Percentiles rank a stretch among this genome's conserved stretches.
Conservation (phyloP, 2,329 filamentous ascomycete genomes). For the Ophiocordyceps camponoti-saundersi region DNA sequence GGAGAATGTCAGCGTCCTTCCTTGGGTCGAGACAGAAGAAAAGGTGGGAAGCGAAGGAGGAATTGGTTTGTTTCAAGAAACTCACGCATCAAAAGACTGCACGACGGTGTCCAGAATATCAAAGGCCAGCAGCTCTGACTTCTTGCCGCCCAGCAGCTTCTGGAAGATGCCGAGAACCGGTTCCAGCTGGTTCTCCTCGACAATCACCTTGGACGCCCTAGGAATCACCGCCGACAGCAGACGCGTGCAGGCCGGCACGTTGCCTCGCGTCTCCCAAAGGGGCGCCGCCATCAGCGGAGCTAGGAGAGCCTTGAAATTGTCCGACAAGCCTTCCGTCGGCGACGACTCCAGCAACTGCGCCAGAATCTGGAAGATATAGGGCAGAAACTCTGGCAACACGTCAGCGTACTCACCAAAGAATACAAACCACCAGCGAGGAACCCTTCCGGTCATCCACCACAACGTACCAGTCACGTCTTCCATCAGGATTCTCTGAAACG, state of each 20-base stretch:
- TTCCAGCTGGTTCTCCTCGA: constrained; percentile 66
- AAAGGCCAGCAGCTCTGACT: constrained; percentile 73
- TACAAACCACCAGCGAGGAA: background rate
- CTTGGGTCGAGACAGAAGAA: no score
- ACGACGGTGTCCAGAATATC: constrained; percentile 77
- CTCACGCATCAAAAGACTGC: constrained; percentile 54
- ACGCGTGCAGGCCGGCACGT: constrained; percentile 78
- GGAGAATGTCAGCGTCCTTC: background rate
- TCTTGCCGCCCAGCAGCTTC: constrained; percentile 65
- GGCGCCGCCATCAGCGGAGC: constrained; percentile 61
- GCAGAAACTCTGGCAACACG: constrained; percentile 58
- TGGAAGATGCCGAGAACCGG: constrained; percentile 92
- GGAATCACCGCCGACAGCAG: constrained; percentile 73
- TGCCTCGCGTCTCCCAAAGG: constrained; percentile 84
- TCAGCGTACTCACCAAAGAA: constrained; percentile 6
- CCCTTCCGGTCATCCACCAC: background rate
- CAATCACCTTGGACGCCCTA: constrained; percentile 54
- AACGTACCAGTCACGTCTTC: constrained; percentile 61
- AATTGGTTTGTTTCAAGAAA: constrained; percentile 6
- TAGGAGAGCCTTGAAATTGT: constrained; percentile 66
- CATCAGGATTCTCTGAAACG: constrained; percentile 64
- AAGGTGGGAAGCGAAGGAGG: no score
- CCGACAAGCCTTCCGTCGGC: constrained; percentile 58
- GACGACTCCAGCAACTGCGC: constrained; percentile 80
- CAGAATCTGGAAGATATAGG: constrained; percentile 92